A percentile compares a stretch with the other conserved stretches of the same genome.
These are phyloP conservation scores for Leucoagaricus sp. DNA, from an alignment of 1,284 basidiomycete genomes.

Conservation along the genomic window DNA sequence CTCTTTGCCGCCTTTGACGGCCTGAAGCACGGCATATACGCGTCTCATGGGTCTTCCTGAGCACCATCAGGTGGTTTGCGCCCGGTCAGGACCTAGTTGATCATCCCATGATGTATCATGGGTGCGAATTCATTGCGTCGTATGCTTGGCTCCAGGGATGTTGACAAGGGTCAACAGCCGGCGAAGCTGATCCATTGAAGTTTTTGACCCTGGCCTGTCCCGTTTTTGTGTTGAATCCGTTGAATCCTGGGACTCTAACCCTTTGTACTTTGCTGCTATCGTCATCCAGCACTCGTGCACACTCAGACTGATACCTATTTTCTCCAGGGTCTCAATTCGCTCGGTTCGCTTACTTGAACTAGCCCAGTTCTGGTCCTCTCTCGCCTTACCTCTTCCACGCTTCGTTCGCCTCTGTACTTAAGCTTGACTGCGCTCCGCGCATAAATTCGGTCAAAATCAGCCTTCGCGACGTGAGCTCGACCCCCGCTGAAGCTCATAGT, in stretches of 20 bases:
- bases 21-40: neutral
- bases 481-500: neutral
- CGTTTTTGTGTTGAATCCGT: neutral
- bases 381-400: neutral
- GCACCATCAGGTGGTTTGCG: neutral
- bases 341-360: neutral
- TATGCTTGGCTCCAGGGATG: conserved; percentile 1
- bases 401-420: too few relatives aligned
- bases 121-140: neutral
- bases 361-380: neutral
- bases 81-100: neutral
- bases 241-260: conserved; percentile 1
- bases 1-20: neutral
- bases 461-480: neutral
- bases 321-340: neutral
- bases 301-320: neutral
- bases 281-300: conserved; percentile 4
- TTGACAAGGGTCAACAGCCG: conserved; percentile 4
- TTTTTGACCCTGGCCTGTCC: neutral
- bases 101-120: conserved; percentile 10
- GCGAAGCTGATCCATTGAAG: neutral
- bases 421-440: neutral
- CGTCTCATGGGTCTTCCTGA: neutral
- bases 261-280: conserved; percentile 3
- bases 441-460: neutral